Base-by-base conservation (phyloP, 768 basidiomycete genomes). In the Boletales sp. region DNA sequence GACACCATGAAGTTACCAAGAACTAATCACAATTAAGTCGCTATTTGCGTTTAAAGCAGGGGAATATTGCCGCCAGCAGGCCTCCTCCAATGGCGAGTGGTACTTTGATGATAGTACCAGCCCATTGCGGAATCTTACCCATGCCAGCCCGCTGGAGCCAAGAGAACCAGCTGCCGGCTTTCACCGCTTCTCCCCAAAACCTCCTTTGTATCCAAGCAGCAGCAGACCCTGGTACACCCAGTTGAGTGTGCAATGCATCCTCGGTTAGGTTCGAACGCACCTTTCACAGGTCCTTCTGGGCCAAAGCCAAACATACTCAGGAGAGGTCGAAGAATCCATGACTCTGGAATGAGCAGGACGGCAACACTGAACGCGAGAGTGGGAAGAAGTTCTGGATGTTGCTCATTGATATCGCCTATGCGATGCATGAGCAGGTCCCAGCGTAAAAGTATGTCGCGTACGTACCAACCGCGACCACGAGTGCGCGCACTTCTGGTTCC, bases 251-350 rank as follows among this genome's bases (percentile, higher is more conserved):
- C 3, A 28, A 28, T 21, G 5, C 17, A 12, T 1, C 2, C 8
- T 12, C 0, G 11, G 13, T 28, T 6, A 13, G 2, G 2, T 30
- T 7, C 18, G 21, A 17, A 13, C 36, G 13, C n/a, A 61, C 59
- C 59, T 47, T 51, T 51, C 12, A 51, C 21, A 9, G 50, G 58
- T 3, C 58, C 58, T 1, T 15, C 8, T 35, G 51, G 58, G 19
- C 58, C 58, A 5, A 59, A 59, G 21, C 58, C 58, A 25, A 59
- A 44, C 14, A 51, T 2, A 1, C 51, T 41, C 3, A 59, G 18
- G 8, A 59, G 49, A 0, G 51, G 58, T n/a, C 39, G 3, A 12
- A 59, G 51, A 2, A 58, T 50, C 58, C 59, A 61, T 4, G 33
- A 18, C 19, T 61, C 33, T 0, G 50, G 58, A 40, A 60, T 15